Percentiles rank a stretch among this genome's conserved stretches.
Evolutionary conservation across 2,329 filamentous ascomycete genomes (phyloP).

Genomic region (Rhynchosporium secalis): DNA sequence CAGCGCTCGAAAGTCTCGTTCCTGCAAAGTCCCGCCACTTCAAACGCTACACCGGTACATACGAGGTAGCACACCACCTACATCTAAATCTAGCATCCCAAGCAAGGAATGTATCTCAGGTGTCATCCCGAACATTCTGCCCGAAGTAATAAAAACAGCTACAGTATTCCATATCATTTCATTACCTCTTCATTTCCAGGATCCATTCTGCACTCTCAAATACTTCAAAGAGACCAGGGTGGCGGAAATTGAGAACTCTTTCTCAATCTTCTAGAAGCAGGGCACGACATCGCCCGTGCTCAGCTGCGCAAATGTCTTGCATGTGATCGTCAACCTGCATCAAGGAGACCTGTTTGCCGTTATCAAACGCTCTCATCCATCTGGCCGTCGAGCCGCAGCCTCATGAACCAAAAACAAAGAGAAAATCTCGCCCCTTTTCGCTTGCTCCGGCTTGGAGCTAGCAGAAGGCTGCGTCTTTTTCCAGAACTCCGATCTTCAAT

Average conservation of each 20-base stretch:
- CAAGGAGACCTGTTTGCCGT: neutral
- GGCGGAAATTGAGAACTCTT: conserved; percentile 17
- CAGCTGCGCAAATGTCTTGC: conserved; percentile 22
- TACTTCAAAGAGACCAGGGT: neutral
- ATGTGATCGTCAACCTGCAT: conserved; percentile 27
- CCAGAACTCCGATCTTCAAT: neutral
- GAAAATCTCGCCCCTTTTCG: neutral
- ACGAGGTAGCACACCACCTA: neutral
- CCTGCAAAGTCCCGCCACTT: conserved; percentile 7
- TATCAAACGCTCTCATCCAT: neutral
- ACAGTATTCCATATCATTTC: neutral
- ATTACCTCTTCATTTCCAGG: neutral
- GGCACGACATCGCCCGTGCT: neutral
- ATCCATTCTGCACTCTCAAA: neutral
- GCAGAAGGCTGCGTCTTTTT: neutral
- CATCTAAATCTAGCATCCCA: neutral
- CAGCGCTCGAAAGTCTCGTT: neutral
- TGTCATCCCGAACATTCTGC: neutral
- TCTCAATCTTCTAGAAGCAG: conserved; percentile 18
- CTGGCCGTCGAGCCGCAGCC: conserved; percentile 2
- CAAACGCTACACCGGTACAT: neutral
- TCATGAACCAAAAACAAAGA: neutral
- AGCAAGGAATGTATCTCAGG: neutral
- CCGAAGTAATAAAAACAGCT: neutral
- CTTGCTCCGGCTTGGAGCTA: too few species aligned